phyloP scores from a whole-genome alignment of 768 basidiomycete species.

The Gymnopilus junonius region DNA sequence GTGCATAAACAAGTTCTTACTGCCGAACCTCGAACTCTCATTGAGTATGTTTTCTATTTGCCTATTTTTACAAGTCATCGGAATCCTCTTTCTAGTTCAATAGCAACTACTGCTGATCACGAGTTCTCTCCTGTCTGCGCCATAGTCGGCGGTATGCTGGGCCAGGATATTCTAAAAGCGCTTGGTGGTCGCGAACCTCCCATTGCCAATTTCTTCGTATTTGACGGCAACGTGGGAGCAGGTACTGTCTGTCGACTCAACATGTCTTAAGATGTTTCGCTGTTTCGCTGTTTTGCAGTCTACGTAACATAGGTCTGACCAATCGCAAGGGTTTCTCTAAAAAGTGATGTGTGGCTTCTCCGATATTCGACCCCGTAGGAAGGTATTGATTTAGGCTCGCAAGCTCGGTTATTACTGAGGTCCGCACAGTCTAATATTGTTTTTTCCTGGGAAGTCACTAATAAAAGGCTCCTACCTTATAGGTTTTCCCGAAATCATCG shows the following conservation, averaged over 20 bases:
- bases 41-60: slow-evolving; percentile 54
- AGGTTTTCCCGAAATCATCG: not conserved
- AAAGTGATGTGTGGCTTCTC: not conserved
- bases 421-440: not conserved
- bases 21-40: slow-evolving; percentile 57
- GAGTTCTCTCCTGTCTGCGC: slow-evolving; percentile 96
- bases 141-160: slow-evolving; percentile 92
- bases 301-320: slow-evolving; percentile 2
- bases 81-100: slow-evolving; percentile 48
- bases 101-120: slow-evolving; percentile 70
- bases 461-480: not conserved
- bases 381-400: slow-evolving; percentile 16
- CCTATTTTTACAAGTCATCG: slow-evolving; percentile 8
- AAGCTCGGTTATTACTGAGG: not conserved
- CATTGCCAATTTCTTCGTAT: slow-evolving; percentile 89
- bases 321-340: not conserved
- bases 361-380: slow-evolving; percentile 3
- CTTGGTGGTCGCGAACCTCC: slow-evolving; percentile 91
- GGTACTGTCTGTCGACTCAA: slow-evolving; percentile 67
- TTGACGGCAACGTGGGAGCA: slow-evolving; percentile 82
- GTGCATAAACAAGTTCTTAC: slow-evolving; percentile 73
- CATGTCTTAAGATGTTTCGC: slow-evolving; percentile 41
- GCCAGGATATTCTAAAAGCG: slow-evolving; percentile 92
- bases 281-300: not conserved
- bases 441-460: not conserved